These are phyloP conservation scores for Coemansia sp. DNA, from an alignment of 192 early-diverging fungal genomes.

Conservation along the genomic window DNA sequence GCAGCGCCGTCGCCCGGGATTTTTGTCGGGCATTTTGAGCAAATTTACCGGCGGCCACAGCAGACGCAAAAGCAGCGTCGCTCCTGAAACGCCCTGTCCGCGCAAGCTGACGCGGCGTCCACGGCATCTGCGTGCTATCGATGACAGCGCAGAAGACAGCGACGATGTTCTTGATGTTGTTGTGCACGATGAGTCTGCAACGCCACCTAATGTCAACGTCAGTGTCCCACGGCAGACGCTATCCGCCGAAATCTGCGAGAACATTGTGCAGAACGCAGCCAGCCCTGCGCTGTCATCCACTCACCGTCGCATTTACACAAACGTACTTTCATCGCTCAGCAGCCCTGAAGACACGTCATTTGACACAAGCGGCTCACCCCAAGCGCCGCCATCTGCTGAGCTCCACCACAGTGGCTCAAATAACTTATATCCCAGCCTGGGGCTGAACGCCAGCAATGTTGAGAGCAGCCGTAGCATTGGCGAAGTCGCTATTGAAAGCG, in stretches of 20 bases:
- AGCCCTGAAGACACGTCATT: not conserved
- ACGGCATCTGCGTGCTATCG: constrained; percentile 11
- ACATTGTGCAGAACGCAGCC: constrained; percentile 24
- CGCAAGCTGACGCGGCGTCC: constrained; percentile 23
- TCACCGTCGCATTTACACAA: constrained; percentile 37
- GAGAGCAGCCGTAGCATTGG: constrained; percentile 18
- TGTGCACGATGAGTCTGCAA: not conserved
- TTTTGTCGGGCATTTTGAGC: constrained; percentile 28
- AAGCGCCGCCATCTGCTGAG: not conserved
- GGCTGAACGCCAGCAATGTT: constrained; percentile 17
- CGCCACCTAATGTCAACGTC: constrained; percentile 23
- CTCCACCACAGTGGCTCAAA: constrained; percentile 3
- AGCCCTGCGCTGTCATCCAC: constrained; percentile 28
- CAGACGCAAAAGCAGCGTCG: constrained; percentile 21
- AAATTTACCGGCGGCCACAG: constrained; percentile 17
- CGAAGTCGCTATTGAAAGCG: not conserved
- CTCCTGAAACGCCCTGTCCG: not conserved
- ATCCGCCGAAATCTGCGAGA: constrained; percentile 25
- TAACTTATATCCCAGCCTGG: not conserved
- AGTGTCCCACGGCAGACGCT: constrained; percentile 19
- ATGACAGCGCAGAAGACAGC: constrained; percentile 5
- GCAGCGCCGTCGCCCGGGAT: constrained; percentile 16
- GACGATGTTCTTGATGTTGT: constrained; percentile 3
- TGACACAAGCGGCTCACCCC: constrained; percentile 2
- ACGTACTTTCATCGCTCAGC: constrained; percentile 28